phyloP scores from a whole-genome alignment of 192 early-diverging fungal species.

The Coemansia sp. region DNA sequence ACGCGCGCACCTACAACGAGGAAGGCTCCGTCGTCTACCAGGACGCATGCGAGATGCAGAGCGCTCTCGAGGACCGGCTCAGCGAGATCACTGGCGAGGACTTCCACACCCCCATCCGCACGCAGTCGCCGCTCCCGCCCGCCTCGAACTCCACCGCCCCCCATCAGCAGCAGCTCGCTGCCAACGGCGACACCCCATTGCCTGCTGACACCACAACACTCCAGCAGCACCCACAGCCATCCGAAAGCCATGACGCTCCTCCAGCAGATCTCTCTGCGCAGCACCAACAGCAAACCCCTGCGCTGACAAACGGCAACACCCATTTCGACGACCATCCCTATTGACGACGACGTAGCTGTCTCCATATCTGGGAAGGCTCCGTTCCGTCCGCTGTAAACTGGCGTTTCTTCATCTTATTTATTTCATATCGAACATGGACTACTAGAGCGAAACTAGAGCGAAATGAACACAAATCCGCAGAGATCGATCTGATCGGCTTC shows the following conservation, averaged over 20 bases:
- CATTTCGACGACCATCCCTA: background rate
- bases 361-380: too few species aligned
- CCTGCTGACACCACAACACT: too few species aligned
- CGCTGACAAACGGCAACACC: background rate
- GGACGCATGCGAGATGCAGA: constrained; percentile 74
- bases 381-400: too few species aligned
- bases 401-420: too few species aligned
- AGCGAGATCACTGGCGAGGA: constrained; percentile 27
- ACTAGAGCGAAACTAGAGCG: too few species aligned
- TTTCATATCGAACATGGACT: too few species aligned
- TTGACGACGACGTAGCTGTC: background rate
- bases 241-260: too few species aligned
- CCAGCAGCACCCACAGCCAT: too few species aligned
- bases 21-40: constrained; percentile 87
- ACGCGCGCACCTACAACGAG: constrained; percentile 90
- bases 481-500: too few species aligned
- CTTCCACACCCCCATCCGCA: constrained; percentile 24
- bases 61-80: constrained; percentile 34
- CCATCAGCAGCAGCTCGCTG: background rate
- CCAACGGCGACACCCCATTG: too few species aligned
- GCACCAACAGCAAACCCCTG: background rate
- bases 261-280: background rate
- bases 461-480: too few species aligned
- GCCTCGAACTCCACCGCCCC: background rate
- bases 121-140: constrained; percentile 22